These are phyloP conservation scores for Pichia sp. DNA, from an alignment of 1,139 yeast genomes.

Conservation along the genomic window DNA sequence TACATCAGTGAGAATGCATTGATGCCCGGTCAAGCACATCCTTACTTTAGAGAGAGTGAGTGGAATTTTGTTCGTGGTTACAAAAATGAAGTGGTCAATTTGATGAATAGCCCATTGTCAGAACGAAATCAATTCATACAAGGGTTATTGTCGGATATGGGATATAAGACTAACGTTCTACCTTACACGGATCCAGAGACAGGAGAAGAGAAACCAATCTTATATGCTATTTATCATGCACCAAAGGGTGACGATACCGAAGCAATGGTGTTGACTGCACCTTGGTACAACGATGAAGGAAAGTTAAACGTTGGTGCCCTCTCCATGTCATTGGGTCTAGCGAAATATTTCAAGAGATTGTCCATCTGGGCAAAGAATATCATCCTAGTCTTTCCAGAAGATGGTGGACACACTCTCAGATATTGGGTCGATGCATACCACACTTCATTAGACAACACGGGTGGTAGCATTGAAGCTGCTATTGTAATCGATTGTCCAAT, in stretches of 20 bases:
- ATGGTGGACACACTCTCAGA: conserved; percentile 62
- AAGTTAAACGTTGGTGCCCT: conserved; percentile 72
- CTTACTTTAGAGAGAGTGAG: conserved; percentile 89
- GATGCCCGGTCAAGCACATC: conserved; percentile 93
- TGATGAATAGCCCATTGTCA: conserved; percentile 28
- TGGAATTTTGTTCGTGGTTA: conserved; percentile 91
- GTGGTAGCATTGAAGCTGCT: conserved; percentile 95
- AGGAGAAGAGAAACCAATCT: conserved; percentile 27
- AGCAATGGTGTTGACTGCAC: conserved; percentile 85
- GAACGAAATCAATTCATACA: conserved; percentile 41
- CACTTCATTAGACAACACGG: conserved; percentile 74
- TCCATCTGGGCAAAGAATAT: conserved; percentile 95
- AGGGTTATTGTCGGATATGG: conserved; percentile 63
- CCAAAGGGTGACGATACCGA: conserved; percentile 97
- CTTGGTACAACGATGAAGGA: conserved; percentile 64
- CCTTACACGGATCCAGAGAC: conserved; percentile 13
- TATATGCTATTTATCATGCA: conserved; percentile 84
- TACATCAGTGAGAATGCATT: conserved; percentile 94
- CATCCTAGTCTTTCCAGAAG: conserved; percentile 74
- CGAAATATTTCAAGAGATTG: conserved; percentile 76
- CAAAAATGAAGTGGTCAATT: conserved; percentile 46
- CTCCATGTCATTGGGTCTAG: conserved; percentile 62
- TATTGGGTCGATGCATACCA: conserved; percentile 96
- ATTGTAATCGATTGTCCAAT: conserved; percentile 76
- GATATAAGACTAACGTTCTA: conserved; percentile 54